Base-by-base conservation (phyloP, 768 basidiomycete species). In the Amanita pseudoporphyria region DNA sequence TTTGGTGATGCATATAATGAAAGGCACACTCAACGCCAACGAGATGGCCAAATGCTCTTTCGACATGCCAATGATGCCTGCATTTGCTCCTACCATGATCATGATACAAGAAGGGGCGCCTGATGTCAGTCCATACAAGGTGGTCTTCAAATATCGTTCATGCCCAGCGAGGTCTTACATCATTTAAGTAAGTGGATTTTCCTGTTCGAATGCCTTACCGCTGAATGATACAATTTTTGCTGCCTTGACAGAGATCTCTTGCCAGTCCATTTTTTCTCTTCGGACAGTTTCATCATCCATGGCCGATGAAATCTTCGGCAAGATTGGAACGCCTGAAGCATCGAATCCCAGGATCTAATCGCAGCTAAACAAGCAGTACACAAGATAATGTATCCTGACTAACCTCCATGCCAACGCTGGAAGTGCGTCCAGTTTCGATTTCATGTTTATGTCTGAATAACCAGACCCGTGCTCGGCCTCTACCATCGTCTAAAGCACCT, bases 381-480 rank as follows among this genome's bases (percentile, higher is more conserved):
- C 14, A 38, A 2, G 44, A 45, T 19, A 6, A 21, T 13, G 45
- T 21, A 35, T 10, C 43, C 22, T 28, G 5, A 52, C 73, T 51
- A 53, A 92, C 91, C 76, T 99, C 96, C 84, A 96, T 94, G 18
- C 96, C 96, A 37, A 98, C 90, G 53, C 87, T 91, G 19, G 88
- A 92, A 0, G 96, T 99, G 45, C 96, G 72, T 5, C 95, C 95
- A 16, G 87, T 92, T 68, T 98, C 96, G 47, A 97, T 73, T 66
- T 99, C 96, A 60, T 99, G 96, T 63, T 97, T 96, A 63, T 99
- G 96, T 47, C 95, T 75, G 66, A 98, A 98, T 6, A 99, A 69
- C 3, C 84, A 82, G 4, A 97, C 86, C 46, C 95, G 86, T 0
- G 87, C 86, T 44, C 79, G 77, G 1, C 85, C 87, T 63, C 85